These are phyloP conservation scores for Huntiella abstrusa DNA, from an alignment of 2,329 filamentous ascomycete species.

Conservation along the genomic window DNA sequence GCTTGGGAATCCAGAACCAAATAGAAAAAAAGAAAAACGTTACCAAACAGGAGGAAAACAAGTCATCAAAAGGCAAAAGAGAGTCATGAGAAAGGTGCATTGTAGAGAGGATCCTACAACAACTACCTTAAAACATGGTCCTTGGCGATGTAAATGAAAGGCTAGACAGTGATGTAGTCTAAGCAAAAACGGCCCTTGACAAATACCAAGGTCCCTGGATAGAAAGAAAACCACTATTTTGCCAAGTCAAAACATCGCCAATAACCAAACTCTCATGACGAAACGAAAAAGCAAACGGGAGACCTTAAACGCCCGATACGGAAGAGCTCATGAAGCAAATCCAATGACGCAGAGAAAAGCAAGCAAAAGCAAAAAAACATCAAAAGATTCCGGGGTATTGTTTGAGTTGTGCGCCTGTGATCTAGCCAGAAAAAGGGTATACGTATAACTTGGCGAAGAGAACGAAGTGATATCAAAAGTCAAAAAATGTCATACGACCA, in stretches of 20 bases:
- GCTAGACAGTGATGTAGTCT: background rate
- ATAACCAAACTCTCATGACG: background rate
- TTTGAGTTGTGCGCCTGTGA: slow-evolving; percentile 10
- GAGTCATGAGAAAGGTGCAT: too few species aligned
- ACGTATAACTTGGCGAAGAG: slow-evolving; percentile 11
- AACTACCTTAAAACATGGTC: too few species aligned
- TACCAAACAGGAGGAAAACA: background rate
- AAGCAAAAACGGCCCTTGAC: background rate
- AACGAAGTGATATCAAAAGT: slow-evolving; percentile 9
- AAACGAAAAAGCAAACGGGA: background rate
- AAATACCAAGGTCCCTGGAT: too few species aligned
- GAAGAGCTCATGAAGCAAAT: background rate
- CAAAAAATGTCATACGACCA: slow-evolving; percentile 2
- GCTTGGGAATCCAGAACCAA: background rate
- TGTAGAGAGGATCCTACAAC: too few species aligned
- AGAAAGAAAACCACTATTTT: too few species aligned
- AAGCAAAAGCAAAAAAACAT: background rate
- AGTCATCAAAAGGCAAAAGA: background rate
- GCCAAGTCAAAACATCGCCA: background rate
- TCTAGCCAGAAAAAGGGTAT: slow-evolving; percentile 11
- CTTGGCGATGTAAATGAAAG: too few species aligned
- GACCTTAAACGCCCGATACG: background rate
- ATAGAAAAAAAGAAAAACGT: background rate
- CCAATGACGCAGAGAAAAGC: background rate
- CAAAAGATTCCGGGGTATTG: slow-evolving; percentile 10